Evolutionary conservation across 257 asterid genomes (phyloP).

Genomic region (Marsdenia floribunda): DNA sequence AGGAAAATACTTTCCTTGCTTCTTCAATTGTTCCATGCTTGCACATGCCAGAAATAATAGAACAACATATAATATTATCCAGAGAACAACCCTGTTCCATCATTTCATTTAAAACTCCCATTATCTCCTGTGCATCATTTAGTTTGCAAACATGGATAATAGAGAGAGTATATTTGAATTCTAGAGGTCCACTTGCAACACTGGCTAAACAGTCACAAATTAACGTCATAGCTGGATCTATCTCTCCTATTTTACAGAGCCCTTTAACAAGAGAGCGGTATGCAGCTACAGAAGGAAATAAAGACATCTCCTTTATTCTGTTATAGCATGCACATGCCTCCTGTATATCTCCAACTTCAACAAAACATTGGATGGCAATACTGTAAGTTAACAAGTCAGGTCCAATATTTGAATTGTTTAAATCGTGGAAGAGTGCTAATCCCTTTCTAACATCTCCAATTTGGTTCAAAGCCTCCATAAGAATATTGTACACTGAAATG

Average conservation of each 20-base stretch:
- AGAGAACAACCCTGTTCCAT: slow-evolving; percentile 50
- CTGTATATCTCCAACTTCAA: slow-evolving; percentile 45
- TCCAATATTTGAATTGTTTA: slow-evolving; percentile 31
- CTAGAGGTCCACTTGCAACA: slow-evolving; percentile 61
- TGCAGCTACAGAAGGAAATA: slow-evolving; percentile 58
- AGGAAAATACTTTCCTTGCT: slow-evolving; percentile 56
- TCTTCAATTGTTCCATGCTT: slow-evolving; percentile 81
- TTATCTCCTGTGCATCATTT: slow-evolving; percentile 56
- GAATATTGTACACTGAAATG: slow-evolving; percentile 54
- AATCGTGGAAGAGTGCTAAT: slow-evolving; percentile 54
- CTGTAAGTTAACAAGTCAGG: slow-evolving; percentile 61
- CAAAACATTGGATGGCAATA: slow-evolving; percentile 52
- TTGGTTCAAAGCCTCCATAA: slow-evolving; percentile 61
- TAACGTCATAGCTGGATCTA: slow-evolving; percentile 72
- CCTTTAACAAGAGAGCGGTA: slow-evolving; percentile 60
- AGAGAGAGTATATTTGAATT: slow-evolving; percentile 69
- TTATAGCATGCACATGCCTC: slow-evolving; percentile 77
- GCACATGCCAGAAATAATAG: slow-evolving; percentile 76
- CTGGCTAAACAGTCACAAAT: slow-evolving; percentile 74
- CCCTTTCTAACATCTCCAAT: slow-evolving; percentile 60
- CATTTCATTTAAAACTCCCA: slow-evolving; percentile 70
- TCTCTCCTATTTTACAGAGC: slow-evolving; percentile 58
- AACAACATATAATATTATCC: slow-evolving; percentile 37
- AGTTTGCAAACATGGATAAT: slow-evolving; percentile 66
- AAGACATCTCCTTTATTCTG: slow-evolving; percentile 49